Evolutionary conservation across 345 rosid genomes (phyloP), one percentile per base, ranked within the genome.

Genomic region (Boechera retrofracta): DNA sequence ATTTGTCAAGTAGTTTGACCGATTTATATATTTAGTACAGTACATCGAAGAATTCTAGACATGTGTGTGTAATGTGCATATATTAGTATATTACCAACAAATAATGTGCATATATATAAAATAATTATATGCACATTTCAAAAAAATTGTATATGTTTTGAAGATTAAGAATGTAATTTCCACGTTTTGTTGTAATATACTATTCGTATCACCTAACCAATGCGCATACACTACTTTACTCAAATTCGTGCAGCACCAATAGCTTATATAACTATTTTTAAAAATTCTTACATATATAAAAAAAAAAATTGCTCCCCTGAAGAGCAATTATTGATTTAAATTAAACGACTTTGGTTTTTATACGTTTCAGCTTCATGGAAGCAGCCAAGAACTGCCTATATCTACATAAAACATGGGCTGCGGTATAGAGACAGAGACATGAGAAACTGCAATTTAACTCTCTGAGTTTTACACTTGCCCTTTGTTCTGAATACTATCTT

Each of bases 151-250:
- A 35, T 5, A 64, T 61, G 15, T 47, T 53, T 54, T 54, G 56
- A 0, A 66, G 5, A 54, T 70, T 35, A 70, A 70, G 47, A 64
- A 56, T 71, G 55, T 56, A 21, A 41, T 78, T 53, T 48, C 32
- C 81, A 77, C 81, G 77, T 78, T 72, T 21, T 39, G 62, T 58
- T 65, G 24, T 49, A 52, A 31, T 78, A 78, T 58, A 72, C 24
- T 72, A 72, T 66, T 66, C 64, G 1, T 65, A 72, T 59, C 77
- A 72, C 81, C 73, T 21, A 73, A 73, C 72, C 69, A 51, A 66
- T 58, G 33, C 68, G 5, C 63, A 32, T 41, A 58, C 55, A 48
- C 67, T 64, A 64, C 36, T 58, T 8, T 7, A 48, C 33, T 16
- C 49, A 29, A 64, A 39, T 58, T 65, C 63, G 61, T 38, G 36